Conservation (phyloP, 2,329 filamentous ascomycete genomes). For the Fusarium vanettenii region DNA sequence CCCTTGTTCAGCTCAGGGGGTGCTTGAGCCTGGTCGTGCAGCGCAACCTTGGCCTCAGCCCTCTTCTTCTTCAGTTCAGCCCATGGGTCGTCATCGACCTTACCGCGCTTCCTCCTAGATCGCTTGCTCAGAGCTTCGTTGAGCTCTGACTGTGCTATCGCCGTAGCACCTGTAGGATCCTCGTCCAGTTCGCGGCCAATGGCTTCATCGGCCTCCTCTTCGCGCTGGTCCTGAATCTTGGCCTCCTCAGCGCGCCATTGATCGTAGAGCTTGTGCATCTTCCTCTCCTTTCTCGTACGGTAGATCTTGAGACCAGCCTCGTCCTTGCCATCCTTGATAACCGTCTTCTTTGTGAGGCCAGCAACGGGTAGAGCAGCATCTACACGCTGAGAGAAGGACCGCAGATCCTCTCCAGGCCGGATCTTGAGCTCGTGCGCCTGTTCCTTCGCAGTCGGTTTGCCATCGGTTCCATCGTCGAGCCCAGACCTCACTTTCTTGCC, state of each 20-base stretch:
- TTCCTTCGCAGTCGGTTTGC: slow-evolving; percentile 39
- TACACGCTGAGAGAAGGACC: slow-evolving; percentile 85
- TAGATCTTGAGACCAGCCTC: slow-evolving; percentile 74
- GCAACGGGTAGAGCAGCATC: slow-evolving; percentile 84
- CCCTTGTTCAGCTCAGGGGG: slow-evolving; percentile 77
- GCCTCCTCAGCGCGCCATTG: slow-evolving; percentile 79
- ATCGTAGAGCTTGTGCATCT: slow-evolving; percentile 82
- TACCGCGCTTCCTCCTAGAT: slow-evolving; percentile 58
- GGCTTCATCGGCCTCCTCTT: slow-evolving; percentile 73
- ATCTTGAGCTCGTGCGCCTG: slow-evolving; percentile 69
- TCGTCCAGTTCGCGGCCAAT: slow-evolving; percentile 72
- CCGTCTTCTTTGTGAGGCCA: slow-evolving; percentile 72
- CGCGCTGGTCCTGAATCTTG: slow-evolving; percentile 71
- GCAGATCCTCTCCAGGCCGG: slow-evolving; percentile 82
- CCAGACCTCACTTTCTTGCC: slow-evolving; percentile 71
- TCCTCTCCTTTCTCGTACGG: slow-evolving; percentile 85
- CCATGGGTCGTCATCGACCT: slow-evolving; percentile 81
- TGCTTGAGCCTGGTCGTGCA: slow-evolving; percentile 75
- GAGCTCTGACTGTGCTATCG: slow-evolving; percentile 57
- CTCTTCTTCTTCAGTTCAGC: slow-evolving; percentile 75
- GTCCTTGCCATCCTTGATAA: slow-evolving; percentile 69
- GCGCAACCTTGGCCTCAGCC: slow-evolving; percentile 63
- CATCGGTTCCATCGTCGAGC: slow-evolving; percentile 74
- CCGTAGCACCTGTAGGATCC: slow-evolving; percentile 62
- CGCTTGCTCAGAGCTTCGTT: slow-evolving; percentile 48